These are phyloP conservation scores for Ceratocystis alfenasii DNA, from an alignment of 2,329 filamentous ascomycete species.

Conservation along the genomic window DNA sequence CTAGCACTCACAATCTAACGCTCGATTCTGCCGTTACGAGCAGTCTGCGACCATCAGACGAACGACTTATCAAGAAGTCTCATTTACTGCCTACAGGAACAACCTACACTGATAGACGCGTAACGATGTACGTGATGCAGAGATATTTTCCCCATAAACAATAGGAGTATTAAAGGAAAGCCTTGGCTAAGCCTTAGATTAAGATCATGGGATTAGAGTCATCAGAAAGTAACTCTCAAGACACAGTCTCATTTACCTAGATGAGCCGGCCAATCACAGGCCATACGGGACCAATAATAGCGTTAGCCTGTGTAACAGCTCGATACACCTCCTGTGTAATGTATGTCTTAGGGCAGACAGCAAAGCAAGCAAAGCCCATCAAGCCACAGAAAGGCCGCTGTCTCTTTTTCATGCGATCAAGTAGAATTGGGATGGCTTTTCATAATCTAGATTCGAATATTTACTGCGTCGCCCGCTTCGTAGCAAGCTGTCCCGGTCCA, in stretches of 20 bases:
- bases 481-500: not conserved
- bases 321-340: not conserved
- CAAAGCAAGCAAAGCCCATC: not conserved
- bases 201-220: not conserved
- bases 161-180: no score
- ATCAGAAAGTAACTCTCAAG: not conserved
- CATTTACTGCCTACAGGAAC: no score
- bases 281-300: not conserved
- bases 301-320: not conserved
- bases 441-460: not conserved
- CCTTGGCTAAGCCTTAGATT: not conserved
- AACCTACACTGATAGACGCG: no score
- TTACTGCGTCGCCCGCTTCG: not conserved
- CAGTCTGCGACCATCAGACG: no score
- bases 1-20: not conserved
- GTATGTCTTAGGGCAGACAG: not conserved
- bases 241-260: conserved; percentile 1
- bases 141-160: no score
- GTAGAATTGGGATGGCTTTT: not conserved
- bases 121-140: no score
- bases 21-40: not conserved
- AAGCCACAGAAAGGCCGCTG: not conserved
- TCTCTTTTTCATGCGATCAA: not conserved
- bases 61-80: no score
- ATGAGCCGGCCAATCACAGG: not conserved